Evolutionary conservation across 257 asterid species (phyloP).

Genomic region (Scutellaria barbata): DNA sequence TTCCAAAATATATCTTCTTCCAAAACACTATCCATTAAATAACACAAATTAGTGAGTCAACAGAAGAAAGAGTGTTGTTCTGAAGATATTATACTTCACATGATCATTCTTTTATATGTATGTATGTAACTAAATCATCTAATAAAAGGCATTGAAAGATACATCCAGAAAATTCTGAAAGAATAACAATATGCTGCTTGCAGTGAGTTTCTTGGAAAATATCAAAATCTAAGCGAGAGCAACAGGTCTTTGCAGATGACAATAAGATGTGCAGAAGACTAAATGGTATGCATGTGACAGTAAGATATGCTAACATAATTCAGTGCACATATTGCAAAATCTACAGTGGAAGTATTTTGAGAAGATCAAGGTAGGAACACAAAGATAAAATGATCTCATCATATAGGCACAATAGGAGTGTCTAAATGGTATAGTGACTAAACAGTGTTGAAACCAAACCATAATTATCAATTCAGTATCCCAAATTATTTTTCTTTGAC

Average conservation of each 20-base stretch:
- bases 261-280: neutral
- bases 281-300: neutral
- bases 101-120: neutral
- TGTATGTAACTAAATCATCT: neutral
- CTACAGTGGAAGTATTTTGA: neutral
- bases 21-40: neutral
- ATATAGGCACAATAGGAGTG: no score
- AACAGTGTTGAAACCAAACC: neutral
- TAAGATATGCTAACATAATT: neutral
- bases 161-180: neutral
- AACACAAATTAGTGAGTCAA: neutral
- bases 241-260: conserved; percentile 3
- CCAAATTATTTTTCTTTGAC: neutral
- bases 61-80: neutral
- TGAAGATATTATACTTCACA: conserved; percentile 9
- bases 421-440: neutral
- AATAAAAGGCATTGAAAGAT: conserved; percentile 8
- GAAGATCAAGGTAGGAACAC: conserved; percentile 18
- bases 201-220: conserved; percentile 12
- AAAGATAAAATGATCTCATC: neutral
- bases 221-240: neutral
- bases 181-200: neutral
- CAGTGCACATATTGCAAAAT: neutral
- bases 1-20: conserved; percentile 9
- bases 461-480: neutral